Conservation (phyloP, 2,329 filamentous ascomycete species). For the Cladosporium sp. region DNA sequence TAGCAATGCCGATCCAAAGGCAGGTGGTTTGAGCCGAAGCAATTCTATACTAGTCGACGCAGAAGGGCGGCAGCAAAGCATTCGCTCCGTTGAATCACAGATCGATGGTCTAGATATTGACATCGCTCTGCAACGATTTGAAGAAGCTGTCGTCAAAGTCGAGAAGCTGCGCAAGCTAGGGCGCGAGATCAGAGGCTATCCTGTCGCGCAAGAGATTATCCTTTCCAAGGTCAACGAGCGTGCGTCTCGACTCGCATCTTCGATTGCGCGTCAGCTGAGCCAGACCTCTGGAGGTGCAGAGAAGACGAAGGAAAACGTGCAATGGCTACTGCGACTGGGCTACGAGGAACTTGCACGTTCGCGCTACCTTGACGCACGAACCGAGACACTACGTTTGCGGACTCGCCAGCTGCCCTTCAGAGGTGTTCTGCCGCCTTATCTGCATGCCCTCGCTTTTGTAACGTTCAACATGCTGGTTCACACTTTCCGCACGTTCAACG, state of each 20-base stretch:
- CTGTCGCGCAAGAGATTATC: slow-evolving; percentile 86
- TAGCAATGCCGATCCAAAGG: slow-evolving; percentile 42
- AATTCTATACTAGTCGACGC: slow-evolving; percentile 77
- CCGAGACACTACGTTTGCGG: slow-evolving; percentile 72
- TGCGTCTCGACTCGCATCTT: slow-evolving; percentile 68
- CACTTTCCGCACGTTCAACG: slow-evolving; percentile 56
- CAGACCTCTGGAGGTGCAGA: slow-evolving; percentile 71
- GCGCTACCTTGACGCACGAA: slow-evolving; percentile 76
- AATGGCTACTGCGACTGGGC: slow-evolving; percentile 79
- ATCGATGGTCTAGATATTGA: slow-evolving; percentile 96
- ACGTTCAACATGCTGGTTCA: slow-evolving; percentile 95
- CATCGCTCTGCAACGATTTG: slow-evolving; percentile 84
- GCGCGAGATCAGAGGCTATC: slow-evolving; percentile 76
- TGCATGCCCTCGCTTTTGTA: slow-evolving; percentile 91
- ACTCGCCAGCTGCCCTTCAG: slow-evolving; percentile 92
- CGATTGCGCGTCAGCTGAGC: slow-evolving; percentile 72
- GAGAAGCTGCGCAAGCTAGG: slow-evolving; percentile 80
- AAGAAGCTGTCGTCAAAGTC: slow-evolving; percentile 75
- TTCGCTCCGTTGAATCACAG: slow-evolving; percentile 92
- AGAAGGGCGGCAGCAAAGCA: slow-evolving; percentile 91
- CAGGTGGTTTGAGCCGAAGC: slow-evolving; percentile 24
- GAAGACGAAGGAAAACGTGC: slow-evolving; percentile 75
- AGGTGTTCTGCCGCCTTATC: slow-evolving; percentile 85
- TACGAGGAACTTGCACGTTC: slow-evolving; percentile 88
- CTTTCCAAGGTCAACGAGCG: slow-evolving; percentile 85